phyloP scores from a whole-genome alignment of 495 filamentous ascomycete genomes.

The Lindgomyces ingoldianus region DNA sequence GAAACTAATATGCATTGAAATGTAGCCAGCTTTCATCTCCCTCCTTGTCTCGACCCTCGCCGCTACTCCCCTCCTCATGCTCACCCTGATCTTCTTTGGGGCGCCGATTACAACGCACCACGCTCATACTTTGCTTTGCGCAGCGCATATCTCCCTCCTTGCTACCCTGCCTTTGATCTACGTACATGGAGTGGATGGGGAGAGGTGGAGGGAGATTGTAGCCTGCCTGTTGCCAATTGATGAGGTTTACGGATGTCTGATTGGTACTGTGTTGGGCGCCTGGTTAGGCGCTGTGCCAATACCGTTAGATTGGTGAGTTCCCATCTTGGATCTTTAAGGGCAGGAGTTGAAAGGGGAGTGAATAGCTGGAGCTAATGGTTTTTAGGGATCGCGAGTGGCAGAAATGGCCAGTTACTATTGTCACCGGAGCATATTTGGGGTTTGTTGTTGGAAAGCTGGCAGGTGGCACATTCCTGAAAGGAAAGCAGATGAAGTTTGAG shows the following conservation, averaged over 20 bases:
- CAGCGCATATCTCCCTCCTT: constrained; percentile 77
- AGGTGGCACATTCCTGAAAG: constrained; percentile 61
- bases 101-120: constrained; percentile 85
- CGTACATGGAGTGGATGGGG: constrained; percentile 73
- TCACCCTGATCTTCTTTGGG: constrained; percentile 79
- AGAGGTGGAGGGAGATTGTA: constrained; percentile 71
- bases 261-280: constrained; percentile 63
- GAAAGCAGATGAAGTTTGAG: constrained; percentile 64
- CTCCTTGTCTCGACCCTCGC: constrained; percentile 58
- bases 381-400: constrained; percentile 88
- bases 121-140: constrained; percentile 72
- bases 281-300: constrained; percentile 90
- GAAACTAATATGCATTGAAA: background rate
- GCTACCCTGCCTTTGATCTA: constrained; percentile 76
- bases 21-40: constrained; percentile 63
- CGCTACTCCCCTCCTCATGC: constrained; percentile 61
- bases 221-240: constrained; percentile 60
- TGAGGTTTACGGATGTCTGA: constrained; percentile 66
- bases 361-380: constrained; percentile 5
- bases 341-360: background rate
- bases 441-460: constrained; percentile 62
- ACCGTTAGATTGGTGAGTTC: constrained; percentile 82
- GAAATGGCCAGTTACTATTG: constrained; percentile 91
- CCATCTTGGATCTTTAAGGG: background rate
- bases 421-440: constrained; percentile 70